Evolutionary conservation across 2,329 filamentous ascomycete species (phyloP).

Genomic region (Tolypocladium tropicale): DNA sequence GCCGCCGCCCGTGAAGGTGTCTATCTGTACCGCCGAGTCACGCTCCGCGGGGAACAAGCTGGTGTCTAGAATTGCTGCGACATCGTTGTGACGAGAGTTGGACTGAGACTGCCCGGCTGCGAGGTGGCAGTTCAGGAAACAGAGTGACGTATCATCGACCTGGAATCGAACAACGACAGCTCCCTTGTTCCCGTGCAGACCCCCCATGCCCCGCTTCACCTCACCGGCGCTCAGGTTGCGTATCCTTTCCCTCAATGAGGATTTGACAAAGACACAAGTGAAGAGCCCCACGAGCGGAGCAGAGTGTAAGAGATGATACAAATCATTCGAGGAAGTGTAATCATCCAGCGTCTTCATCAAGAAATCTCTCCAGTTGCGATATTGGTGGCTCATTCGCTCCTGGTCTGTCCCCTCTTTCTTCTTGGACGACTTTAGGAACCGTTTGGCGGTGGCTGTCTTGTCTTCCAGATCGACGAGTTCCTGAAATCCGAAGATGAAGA

Average conservation of each 20-base stretch:
- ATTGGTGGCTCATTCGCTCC: constrained; percentile 94
- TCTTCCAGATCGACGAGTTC: constrained; percentile 97
- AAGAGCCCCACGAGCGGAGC: constrained; percentile 85
- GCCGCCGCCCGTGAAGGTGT: constrained; percentile 82
- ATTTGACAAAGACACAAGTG: constrained; percentile 89
- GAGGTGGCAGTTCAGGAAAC: constrained; percentile 95
- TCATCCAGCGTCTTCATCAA: constrained; percentile 75
- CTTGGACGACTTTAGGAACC: constrained; percentile 73
- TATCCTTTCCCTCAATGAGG: constrained; percentile 65
- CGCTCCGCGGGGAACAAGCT: constrained; percentile 62
- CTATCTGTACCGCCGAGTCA: constrained; percentile 56
- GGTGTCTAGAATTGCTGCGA: constrained; percentile 79
- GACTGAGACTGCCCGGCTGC: constrained; percentile 90
- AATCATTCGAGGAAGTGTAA: constrained; percentile 62
- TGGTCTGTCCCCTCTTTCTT: constrained; percentile 73
- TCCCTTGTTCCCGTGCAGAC: constrained; percentile 92
- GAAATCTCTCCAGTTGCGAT: constrained; percentile 92
- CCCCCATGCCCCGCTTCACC: constrained; percentile 93
- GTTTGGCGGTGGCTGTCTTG: constrained; percentile 95
- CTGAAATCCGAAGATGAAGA: constrained; percentile 93
- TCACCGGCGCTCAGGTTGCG: constrained; percentile 69
- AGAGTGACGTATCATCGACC: constrained; percentile 86
- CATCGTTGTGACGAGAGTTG: constrained; percentile 82
- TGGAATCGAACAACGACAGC: constrained; percentile 87
- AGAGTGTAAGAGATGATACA: constrained; percentile 81